Conservation (phyloP, 306 rosid genomes). For the Medicago arabica region DNA sequence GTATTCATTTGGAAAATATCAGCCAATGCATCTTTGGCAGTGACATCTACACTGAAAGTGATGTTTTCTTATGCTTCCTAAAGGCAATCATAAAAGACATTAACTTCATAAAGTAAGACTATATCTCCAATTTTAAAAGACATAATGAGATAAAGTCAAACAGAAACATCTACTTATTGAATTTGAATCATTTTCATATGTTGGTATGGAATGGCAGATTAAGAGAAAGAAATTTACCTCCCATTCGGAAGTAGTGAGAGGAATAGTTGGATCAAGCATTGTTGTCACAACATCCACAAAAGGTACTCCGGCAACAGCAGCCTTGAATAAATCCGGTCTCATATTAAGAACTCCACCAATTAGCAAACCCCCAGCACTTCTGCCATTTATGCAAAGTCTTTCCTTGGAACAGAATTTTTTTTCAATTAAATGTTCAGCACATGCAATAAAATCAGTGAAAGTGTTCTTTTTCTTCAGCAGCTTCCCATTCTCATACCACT, state of each 20-base stretch:
- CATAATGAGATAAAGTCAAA: not conserved
- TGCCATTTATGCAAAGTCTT: constrained; percentile 79
- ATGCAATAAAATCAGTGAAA: constrained; percentile 89
- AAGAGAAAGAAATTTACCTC: constrained; percentile 62
- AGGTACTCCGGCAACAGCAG: constrained; percentile 94
- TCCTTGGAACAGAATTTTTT: constrained; percentile 75
- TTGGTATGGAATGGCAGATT: constrained; percentile 10
- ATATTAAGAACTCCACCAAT: constrained; percentile 94
- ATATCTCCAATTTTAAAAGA: not conserved
- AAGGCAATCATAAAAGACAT: constrained; percentile 5
- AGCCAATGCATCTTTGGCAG: constrained; percentile 9
- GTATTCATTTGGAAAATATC: not conserved
- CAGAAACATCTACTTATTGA: not conserved
- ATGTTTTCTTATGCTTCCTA: constrained; percentile 4
- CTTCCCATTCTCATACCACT: constrained; percentile 98
- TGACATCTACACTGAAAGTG: not conserved
- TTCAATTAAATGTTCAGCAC: constrained; percentile 83
- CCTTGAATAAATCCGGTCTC: constrained; percentile 97
- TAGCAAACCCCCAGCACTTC: constrained; percentile 98
- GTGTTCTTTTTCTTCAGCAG: constrained; percentile 85
- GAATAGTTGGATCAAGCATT: constrained; percentile 97
- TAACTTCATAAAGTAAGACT: not conserved
- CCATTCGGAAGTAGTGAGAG: constrained; percentile 98
- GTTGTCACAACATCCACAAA: constrained; percentile 95
- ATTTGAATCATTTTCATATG: constrained; percentile 15